phyloP scores from a whole-genome alignment of 495 filamentous ascomycete genomes.

The Hypoxylon lienhwacheense region DNA sequence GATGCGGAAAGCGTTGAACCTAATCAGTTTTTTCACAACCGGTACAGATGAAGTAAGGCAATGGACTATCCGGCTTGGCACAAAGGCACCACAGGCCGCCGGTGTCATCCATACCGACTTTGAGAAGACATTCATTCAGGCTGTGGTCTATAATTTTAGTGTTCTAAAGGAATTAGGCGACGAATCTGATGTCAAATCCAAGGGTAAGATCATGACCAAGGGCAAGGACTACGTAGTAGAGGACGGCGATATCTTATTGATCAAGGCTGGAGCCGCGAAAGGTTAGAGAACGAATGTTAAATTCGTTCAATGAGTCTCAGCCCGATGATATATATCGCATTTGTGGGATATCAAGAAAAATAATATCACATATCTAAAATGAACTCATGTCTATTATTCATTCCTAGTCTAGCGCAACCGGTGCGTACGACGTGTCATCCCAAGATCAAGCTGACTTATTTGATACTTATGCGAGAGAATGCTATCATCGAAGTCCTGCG shows the following conservation, averaged over 20 bases:
- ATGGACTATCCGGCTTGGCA: slow-evolving; percentile 96
- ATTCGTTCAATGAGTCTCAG: slow-evolving; percentile 18
- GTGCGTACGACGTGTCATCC: no score
- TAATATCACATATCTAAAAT: slow-evolving; percentile 12
- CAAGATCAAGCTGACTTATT: background rate
- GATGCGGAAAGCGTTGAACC: slow-evolving; percentile 89
- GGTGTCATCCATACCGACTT: slow-evolving; percentile 99
- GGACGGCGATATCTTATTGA: slow-evolving; percentile 76
- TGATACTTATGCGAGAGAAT: slow-evolving; percentile 1
- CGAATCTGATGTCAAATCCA: slow-evolving; percentile 84
- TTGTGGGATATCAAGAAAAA: slow-evolving; percentile 6
- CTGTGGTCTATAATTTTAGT: slow-evolving; percentile 83
- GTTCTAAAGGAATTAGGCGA: slow-evolving; percentile 82
- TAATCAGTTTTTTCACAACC: slow-evolving; percentile 96
- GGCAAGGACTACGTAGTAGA: slow-evolving; percentile 95
- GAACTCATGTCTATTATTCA: background rate
- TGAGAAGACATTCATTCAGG: slow-evolving; percentile 99
- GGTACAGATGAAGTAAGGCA: slow-evolving; percentile 96
- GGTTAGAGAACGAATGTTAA: slow-evolving; percentile 47
- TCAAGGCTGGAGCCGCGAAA: slow-evolving; percentile 97
- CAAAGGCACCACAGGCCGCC: slow-evolving; percentile 94
- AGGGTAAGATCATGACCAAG: slow-evolving; percentile 97
- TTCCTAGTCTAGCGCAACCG: background rate
- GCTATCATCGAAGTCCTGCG: background rate
- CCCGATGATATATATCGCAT: background rate